phyloP scores from a whole-genome alignment of 306 rosid species.

The Prosopis cineraria region DNA sequence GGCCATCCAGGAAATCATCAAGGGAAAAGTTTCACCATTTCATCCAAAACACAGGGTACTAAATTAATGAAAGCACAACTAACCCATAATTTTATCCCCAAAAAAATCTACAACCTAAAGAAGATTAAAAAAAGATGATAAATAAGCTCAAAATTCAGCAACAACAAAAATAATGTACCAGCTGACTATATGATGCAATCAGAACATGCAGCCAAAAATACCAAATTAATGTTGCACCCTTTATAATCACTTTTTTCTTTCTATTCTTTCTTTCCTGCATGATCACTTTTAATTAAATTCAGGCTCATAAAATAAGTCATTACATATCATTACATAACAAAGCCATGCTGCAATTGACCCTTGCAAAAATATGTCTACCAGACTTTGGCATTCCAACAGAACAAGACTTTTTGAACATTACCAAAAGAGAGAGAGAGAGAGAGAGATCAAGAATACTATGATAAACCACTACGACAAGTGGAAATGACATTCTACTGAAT shows the following conservation, averaged over 20 bases:
- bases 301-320: background rate
- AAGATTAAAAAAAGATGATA: background rate
- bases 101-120: background rate
- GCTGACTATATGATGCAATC: background rate
- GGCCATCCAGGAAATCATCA: background rate
- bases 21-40: conserved; percentile 14
- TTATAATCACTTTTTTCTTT: background rate
- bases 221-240: background rate
- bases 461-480: conserved; percentile 11
- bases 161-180: background rate
- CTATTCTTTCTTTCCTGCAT: background rate
- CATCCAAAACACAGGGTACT: conserved; percentile 21
- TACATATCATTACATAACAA: background rate
- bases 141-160: background rate
- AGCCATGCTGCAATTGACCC: background rate
- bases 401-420: background rate
- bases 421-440: too few relatives aligned
- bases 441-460: conserved; percentile 2
- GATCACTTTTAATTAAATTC: conserved; percentile 1
- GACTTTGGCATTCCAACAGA: background rate
- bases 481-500: conserved; percentile 22
- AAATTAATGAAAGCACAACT: conserved; percentile 17
- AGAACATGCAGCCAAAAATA: background rate
- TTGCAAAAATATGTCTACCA: background rate
- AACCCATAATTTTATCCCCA: conserved; percentile 4